Conservation (phyloP, 1,284 basidiomycete genomes). For the Limonomyces culmigenus region DNA sequence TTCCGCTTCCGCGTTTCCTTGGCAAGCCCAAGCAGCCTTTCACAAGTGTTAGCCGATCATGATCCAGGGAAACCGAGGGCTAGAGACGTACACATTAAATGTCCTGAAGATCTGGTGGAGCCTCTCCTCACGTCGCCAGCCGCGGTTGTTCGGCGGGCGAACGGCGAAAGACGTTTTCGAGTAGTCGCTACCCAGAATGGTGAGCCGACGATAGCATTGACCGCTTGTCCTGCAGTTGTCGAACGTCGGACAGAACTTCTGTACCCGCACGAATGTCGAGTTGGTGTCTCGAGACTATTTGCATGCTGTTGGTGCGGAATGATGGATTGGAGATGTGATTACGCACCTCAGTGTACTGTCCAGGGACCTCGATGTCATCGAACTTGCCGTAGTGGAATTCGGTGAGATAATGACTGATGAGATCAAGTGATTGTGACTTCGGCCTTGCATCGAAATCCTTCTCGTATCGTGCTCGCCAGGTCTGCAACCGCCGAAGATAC, state of each 20-base stretch:
- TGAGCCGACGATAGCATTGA: slow-evolving; percentile 81
- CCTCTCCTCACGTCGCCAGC: slow-evolving; percentile 86
- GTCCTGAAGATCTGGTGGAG: slow-evolving; percentile 86
- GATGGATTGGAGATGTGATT: slow-evolving; percentile 1
- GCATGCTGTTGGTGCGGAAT: too few relatives aligned
- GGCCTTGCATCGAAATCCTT: slow-evolving; percentile 70
- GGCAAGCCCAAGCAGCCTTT: slow-evolving; percentile 67
- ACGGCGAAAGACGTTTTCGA: slow-evolving; percentile 82
- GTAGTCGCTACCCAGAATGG: slow-evolving; percentile 87
- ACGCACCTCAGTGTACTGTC: slow-evolving; percentile 88
- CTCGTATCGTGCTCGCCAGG: slow-evolving; percentile 92
- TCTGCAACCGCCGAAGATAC: slow-evolving; percentile 80
- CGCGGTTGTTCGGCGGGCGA: slow-evolving; percentile 77
- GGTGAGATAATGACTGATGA: slow-evolving; percentile 84
- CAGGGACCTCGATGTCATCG: slow-evolving; percentile 96
- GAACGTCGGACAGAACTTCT: slow-evolving; percentile 82
- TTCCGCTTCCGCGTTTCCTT: slow-evolving; percentile 92
- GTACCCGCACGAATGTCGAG: slow-evolving; percentile 83
- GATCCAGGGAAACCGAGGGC: slow-evolving; percentile 5
- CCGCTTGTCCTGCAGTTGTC: slow-evolving; percentile 81
- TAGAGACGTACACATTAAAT: slow-evolving; percentile 67
- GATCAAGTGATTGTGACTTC: slow-evolving; percentile 75
- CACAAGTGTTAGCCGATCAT: slow-evolving; percentile 1
- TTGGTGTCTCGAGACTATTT: slow-evolving; percentile 96
- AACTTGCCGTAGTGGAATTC: slow-evolving; percentile 98